Conservation (phyloP, 164 flowering plant genomes). For the Stephania japonica region DNA sequence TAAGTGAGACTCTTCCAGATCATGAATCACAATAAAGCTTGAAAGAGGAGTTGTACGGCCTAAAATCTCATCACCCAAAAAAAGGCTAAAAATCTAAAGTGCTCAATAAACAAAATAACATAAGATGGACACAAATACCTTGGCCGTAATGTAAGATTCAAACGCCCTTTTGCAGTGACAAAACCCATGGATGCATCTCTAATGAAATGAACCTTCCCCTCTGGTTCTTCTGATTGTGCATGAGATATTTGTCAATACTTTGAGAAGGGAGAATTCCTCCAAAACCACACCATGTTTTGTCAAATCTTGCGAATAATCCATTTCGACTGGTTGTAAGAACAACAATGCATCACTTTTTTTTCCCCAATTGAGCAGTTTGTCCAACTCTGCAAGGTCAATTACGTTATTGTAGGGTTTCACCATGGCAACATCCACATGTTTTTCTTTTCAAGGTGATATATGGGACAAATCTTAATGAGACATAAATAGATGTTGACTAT, state of each 20-base stretch:
- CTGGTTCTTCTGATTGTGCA: conserved; percentile 32
- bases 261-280: conserved; percentile 63
- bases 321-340: conserved; percentile 83
- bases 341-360: conserved; percentile 76
- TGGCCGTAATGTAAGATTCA: conserved; percentile 45
- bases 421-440: neutral
- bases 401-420: neutral
- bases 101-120: no score
- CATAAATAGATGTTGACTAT: neutral
- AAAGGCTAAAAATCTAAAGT: no score
- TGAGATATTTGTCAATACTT: conserved; percentile 57
- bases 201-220: conserved; percentile 42
- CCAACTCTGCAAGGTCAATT: conserved; percentile 71
- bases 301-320: conserved; percentile 65
- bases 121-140: conserved; percentile 35
- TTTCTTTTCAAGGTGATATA: neutral
- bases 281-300: conserved; percentile 72
- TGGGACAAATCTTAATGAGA: neutral
- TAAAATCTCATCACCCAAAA: no score
- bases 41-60: no score
- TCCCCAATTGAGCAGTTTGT: conserved; percentile 92
- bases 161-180: conserved; percentile 62
- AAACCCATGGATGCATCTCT: conserved; percentile 81
- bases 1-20: no score
- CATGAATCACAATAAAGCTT: no score